These are phyloP conservation scores for Syncephalis plumigaleata DNA, from an alignment of 371 early-diverging fungal genomes.

Conservation along the genomic window DNA sequence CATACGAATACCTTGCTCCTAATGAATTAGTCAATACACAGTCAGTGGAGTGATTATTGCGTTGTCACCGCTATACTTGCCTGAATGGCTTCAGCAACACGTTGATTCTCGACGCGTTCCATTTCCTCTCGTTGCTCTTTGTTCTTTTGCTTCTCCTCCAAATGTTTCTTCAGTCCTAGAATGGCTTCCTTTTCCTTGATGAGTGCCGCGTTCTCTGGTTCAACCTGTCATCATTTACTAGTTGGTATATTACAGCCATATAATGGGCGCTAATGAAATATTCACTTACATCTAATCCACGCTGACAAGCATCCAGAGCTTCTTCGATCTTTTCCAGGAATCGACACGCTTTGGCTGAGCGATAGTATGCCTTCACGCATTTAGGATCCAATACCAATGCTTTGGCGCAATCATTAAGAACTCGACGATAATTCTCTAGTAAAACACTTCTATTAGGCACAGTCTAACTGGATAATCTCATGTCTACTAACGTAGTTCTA, in stretches of 20 bases:
- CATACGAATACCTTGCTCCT: constrained; percentile 33
- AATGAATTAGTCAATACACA: constrained; percentile 1
- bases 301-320: constrained; percentile 67
- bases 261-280: not conserved
- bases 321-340: constrained; percentile 64
- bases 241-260: constrained; percentile 1
- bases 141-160: constrained; percentile 19
- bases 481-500: constrained; percentile 51
- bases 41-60: constrained; percentile 5
- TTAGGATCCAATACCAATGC: constrained; percentile 61
- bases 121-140: constrained; percentile 22
- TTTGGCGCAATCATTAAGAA: constrained; percentile 72
- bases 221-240: constrained; percentile 13
- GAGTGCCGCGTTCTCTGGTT: constrained; percentile 53
- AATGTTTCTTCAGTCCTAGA: constrained; percentile 17
- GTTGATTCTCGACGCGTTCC: constrained; percentile 24
- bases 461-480: not conserved
- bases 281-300: constrained; percentile 27
- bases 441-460: constrained; percentile 1
- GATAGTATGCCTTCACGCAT: constrained; percentile 82
- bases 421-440: constrained; percentile 65
- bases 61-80: constrained; percentile 10
- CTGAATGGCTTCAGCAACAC: constrained; percentile 23
- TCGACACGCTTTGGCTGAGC: constrained; percentile 68
- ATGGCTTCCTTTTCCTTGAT: constrained; percentile 19